Evolutionary conservation across 2,329 filamentous ascomycete species (phyloP).

Genomic region (Colletotrichum sp.): DNA sequence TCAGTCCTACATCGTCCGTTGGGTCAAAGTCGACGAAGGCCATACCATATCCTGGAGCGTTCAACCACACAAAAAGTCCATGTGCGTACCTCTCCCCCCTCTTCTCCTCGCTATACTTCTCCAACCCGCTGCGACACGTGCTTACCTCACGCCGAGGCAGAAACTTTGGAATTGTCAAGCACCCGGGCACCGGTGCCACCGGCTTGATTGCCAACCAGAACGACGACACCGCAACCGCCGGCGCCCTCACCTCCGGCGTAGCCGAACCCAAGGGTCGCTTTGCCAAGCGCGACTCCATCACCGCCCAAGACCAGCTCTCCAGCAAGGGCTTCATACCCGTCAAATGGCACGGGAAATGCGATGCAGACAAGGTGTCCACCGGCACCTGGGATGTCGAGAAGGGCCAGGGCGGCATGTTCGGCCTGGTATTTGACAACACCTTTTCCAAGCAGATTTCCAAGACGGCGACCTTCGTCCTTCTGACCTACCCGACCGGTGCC

Average conservation of each 20-base stretch:
- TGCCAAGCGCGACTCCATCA: conserved; percentile 61
- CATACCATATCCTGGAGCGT: conserved; percentile 98
- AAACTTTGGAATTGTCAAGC: conserved; percentile 98
- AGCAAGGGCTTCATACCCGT: conserved; percentile 73
- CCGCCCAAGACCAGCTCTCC: conserved; percentile 67
- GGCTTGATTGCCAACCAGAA: conserved; percentile 48
- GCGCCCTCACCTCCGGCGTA: conserved; percentile 49
- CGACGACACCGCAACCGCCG: conserved; percentile 50
- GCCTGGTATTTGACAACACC: conserved; percentile 97
- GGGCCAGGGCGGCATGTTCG: conserved; percentile 89
- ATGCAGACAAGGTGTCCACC: conserved; percentile 93
- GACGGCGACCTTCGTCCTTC: conserved; percentile 90
- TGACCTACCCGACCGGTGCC: conserved; percentile 88
- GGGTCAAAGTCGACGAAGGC: conserved; percentile 89
- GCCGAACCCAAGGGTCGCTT: conserved; percentile 54
- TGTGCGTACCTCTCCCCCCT: conserved; percentile 54
- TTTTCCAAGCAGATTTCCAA: conserved; percentile 97
- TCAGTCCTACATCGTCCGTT: conserved; percentile 96
- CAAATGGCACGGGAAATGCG: conserved; percentile 93
- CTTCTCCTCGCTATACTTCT: not conserved
- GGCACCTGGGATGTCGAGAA: conserved; percentile 81
- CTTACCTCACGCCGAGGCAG: conserved; percentile 39
- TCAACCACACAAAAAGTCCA: conserved; percentile 96
- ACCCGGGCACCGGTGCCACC: conserved; percentile 75
- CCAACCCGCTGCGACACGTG: not conserved